Evolutionary conservation across 371 early-diverging fungal genomes (phyloP).

Genomic region (Mucor sp.): DNA sequence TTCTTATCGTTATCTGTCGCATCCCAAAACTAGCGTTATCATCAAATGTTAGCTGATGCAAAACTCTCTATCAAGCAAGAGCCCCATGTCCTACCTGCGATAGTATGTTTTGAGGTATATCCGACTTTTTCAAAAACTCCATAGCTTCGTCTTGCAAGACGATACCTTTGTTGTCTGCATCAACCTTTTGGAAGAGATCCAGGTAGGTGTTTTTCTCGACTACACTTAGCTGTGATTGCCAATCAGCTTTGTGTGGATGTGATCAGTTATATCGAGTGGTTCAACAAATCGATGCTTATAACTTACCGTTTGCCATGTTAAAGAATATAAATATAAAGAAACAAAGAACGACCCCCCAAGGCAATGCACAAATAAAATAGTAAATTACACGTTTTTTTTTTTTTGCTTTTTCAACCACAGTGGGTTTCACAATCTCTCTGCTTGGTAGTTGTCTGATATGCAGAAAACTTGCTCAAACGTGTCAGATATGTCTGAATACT

Average conservation of each 20-base stretch:
- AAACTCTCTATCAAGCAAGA: neutral
- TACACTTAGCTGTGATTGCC: slow-evolving; percentile 48
- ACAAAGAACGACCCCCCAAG: neutral
- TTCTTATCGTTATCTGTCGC: slow-evolving; percentile 76
- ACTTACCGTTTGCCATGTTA: neutral
- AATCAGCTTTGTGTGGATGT: slow-evolving; percentile 3
- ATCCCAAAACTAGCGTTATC: slow-evolving; percentile 73
- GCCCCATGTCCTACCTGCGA: slow-evolving; percentile 56
- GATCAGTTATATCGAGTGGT: neutral
- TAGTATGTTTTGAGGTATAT: slow-evolving; percentile 65
- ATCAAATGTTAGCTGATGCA: neutral
- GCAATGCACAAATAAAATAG: neutral
- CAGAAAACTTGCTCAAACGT: neutral
- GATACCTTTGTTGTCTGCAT: slow-evolving; percentile 65
- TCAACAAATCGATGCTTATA: neutral
- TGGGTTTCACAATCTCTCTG: neutral
- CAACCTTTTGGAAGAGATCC: slow-evolving; percentile 70
- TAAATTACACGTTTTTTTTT: neutral
- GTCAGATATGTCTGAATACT: neutral
- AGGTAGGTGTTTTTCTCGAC: slow-evolving; percentile 71
- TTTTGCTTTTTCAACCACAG: slow-evolving; percentile 1
- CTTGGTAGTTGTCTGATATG: neutral
- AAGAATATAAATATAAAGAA: neutral
- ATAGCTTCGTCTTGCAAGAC: slow-evolving; percentile 79
- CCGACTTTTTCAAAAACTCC: slow-evolving; percentile 78